Percentiles rank a stretch among this genome's conserved stretches.
Conservation (phyloP, 1,139 yeast species). For the Saccharomyces uvarum region DNA sequence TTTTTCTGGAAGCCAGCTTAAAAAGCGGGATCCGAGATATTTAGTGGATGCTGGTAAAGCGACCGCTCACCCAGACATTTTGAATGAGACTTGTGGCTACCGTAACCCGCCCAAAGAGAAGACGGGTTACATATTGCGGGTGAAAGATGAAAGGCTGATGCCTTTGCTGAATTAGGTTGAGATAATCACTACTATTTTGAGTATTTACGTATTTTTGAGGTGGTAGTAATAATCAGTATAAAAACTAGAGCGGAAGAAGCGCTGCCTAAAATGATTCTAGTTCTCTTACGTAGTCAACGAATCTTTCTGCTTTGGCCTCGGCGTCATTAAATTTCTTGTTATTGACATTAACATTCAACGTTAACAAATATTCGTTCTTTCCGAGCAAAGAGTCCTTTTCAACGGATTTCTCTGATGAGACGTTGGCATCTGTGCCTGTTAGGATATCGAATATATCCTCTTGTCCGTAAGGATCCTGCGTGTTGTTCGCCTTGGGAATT, state of each 20-base stretch:
- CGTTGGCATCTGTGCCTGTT: neutral
- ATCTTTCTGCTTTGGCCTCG: constrained; percentile 22
- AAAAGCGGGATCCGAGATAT: neutral
- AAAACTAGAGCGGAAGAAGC: neutral
- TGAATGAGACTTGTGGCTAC: neutral
- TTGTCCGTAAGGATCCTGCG: neutral
- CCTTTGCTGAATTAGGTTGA: neutral
- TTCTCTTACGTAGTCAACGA: constrained; percentile 22
- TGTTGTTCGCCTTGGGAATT: constrained; percentile 13
- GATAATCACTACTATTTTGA: neutral
- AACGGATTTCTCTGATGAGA: neutral
- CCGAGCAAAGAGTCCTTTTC: neutral
- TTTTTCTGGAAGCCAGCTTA: neutral
- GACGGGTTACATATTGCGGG: neutral
- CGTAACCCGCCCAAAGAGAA: neutral
- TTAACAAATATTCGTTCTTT: constrained; percentile 14
- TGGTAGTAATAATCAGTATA: neutral
- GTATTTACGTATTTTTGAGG: neutral
- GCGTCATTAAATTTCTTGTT: constrained; percentile 24
- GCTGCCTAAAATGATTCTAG: constrained; percentile 8
- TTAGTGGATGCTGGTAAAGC: neutral
- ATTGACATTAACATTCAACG: constrained; percentile 36
- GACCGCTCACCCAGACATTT: neutral
- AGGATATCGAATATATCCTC: neutral
- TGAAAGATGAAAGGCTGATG: neutral